A percentile compares a stretch with the other conserved stretches of the same genome.
These are phyloP conservation scores for Blastocystis sp. DNA, from an alignment of 352 stramenopile genomes.

Conservation along the genomic window DNA sequence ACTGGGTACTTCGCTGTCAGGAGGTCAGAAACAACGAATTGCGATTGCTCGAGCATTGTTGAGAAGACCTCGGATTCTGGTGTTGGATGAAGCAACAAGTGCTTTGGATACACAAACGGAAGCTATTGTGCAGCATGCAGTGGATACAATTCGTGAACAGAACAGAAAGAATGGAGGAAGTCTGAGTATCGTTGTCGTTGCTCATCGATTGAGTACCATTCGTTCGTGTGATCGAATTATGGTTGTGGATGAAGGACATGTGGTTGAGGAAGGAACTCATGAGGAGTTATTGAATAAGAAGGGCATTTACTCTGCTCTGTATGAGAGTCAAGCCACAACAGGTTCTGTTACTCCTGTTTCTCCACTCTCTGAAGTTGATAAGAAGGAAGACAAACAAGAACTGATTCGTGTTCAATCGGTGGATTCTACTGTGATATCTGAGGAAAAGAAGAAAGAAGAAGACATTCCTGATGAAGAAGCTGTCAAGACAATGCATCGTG, in stretches of 20 bases:
- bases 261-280: conserved; percentile 84
- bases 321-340: conserved; percentile 41
- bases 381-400: not conserved
- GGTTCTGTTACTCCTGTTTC: not conserved
- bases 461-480: not conserved
- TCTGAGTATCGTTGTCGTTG: no score
- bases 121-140: conserved; percentile 72
- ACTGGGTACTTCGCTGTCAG: no score
- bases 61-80: conserved; percentile 74
- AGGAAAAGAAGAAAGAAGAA: not conserved
- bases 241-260: conserved; percentile 79
- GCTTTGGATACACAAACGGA: conserved; percentile 74
- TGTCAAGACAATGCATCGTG: no score
- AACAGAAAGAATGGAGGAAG: no score
- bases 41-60: no score
- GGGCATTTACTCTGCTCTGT: conserved; percentile 73
- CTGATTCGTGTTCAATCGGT: not conserved
- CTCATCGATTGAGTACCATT: no score
- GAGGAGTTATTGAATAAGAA: conserved; percentile 74
- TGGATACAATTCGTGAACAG: conserved; percentile 68
- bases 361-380: no score
- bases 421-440: not conserved
- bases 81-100: conserved; percentile 81
- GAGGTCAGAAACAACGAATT: no score
- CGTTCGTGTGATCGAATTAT: conserved; percentile 88